Evolutionary conservation across 2,329 filamentous ascomycete species (phyloP).

Genomic region (Botrytis fabae): DNA sequence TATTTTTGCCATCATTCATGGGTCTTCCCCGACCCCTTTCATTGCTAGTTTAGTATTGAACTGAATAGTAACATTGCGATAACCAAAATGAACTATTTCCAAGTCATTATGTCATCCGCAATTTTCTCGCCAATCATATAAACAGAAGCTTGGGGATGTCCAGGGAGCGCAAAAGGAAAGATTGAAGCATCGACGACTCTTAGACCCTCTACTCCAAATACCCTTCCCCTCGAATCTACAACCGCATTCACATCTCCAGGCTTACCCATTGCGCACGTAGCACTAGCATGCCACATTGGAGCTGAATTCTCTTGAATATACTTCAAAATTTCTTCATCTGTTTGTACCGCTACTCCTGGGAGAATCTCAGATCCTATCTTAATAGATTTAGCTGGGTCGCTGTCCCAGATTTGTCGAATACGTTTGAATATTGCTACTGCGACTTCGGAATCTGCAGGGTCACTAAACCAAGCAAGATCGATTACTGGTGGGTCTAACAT

Average conservation of each 20-base stretch:
- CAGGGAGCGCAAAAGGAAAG: constrained; percentile 21
- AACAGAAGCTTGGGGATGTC: constrained; percentile 20
- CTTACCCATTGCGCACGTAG: constrained; percentile 20
- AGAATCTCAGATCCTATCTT: constrained; percentile 2
- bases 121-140: constrained; percentile 25
- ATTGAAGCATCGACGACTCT: constrained; percentile 20
- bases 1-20: not conserved
- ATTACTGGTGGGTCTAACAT: constrained; percentile 42
- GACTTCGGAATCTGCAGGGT: constrained; percentile 47
- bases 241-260: constrained; percentile 5
- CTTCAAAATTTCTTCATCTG: constrained; percentile 11
- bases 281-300: constrained; percentile 15
- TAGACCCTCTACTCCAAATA: constrained; percentile 8
- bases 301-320: constrained; percentile 3
- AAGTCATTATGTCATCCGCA: constrained; percentile 9
- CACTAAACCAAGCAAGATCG: constrained; percentile 48
- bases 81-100: not conserved
- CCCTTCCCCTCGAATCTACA: constrained; percentile 13
- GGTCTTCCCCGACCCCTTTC: not conserved
- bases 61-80: not conserved
- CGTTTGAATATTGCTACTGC: constrained; percentile 47
- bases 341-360: not conserved
- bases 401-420: constrained; percentile 39
- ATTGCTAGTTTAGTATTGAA: not conserved
- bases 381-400: not conserved